These are phyloP conservation scores for Calamus simplicifolius DNA, from an alignment of 176 grass and related monocot species.

Conservation along the genomic window DNA sequence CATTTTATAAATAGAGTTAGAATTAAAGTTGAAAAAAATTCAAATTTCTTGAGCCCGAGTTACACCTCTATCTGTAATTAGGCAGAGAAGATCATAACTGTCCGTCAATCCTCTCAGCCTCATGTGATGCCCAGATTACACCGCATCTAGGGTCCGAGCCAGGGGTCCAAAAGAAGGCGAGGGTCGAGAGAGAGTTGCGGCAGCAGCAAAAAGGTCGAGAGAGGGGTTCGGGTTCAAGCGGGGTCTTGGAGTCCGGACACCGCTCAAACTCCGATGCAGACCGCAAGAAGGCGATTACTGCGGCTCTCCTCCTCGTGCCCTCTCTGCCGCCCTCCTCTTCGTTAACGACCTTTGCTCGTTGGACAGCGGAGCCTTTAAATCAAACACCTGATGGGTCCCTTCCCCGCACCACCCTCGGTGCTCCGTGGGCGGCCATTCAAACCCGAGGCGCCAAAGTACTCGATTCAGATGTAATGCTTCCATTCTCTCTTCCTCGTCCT, in stretches of 20 bases:
- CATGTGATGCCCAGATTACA: too few relatives aligned
- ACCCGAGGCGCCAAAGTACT: constrained; percentile 67
- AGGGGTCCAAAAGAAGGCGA: too few relatives aligned
- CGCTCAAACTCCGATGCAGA: constrained; percentile 32
- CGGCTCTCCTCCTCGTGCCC: constrained; percentile 15
- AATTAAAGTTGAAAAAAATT: too few relatives aligned
- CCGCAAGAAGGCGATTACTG: constrained; percentile 27
- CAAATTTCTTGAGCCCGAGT: too few relatives aligned
- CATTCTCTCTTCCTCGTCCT: background rate
- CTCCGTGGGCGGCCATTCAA: constrained; percentile 51
- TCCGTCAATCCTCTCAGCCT: too few relatives aligned
- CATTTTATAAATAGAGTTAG: too few relatives aligned
- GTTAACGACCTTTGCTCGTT: constrained; percentile 18
- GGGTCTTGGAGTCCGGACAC: background rate
- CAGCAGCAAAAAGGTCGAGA: too few relatives aligned
- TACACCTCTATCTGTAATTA: too few relatives aligned
- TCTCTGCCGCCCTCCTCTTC: constrained; percentile 12
- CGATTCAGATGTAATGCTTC: constrained; percentile 40
- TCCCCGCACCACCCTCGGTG: constrained; percentile 17
- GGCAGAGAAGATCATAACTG: too few relatives aligned
- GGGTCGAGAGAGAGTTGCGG: too few relatives aligned
- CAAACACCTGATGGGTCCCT: background rate
- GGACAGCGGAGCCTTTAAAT: background rate
- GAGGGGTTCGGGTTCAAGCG: too few relatives aligned
- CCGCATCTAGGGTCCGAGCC: too few relatives aligned